Base-by-base conservation (phyloP, 2,329 filamentous ascomycete species). In the Nothophoma quercina region DNA sequence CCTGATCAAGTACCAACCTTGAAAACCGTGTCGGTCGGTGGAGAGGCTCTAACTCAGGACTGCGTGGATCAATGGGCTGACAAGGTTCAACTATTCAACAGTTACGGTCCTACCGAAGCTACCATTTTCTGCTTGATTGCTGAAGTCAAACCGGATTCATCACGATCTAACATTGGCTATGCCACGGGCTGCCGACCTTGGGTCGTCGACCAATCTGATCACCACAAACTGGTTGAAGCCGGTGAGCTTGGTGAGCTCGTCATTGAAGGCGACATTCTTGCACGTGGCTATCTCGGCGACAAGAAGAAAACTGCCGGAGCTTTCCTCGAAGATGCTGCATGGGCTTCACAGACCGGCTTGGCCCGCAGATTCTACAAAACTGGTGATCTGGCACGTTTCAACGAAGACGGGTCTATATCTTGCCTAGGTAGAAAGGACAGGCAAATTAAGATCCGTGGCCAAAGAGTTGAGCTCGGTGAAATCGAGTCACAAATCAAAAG, bases 11-110 rank as follows among this genome's bases (percentile, higher is more conserved):
- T 46, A 7, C 42, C 42, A 8, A n/a, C 64, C 1, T 52, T 81
- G 35, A 72, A 67, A 45, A 72, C 71, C 0, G 63, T 81, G 16
- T 59, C 71, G 3, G 61, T 73, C 2, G 74, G 72, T 5, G 77
- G 77, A 13, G 77, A 79, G 43, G 72, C 75, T 32, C 16, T 56
- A 7, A 33, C 45, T 7, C n/a, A 35, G 29, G 44, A 43, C 21
- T 12, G 12, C n/a, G 38, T 45, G 10, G 42, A 42, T 12, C 35
- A 22, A 10, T 51, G 38, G 16, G 39, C 59, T 13, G 25, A 26
- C 29, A 18, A 38, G 3, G 40, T 44, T 7, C 18, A 43, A 13
- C n/a, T 44, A 7, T 42, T 30, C 39, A 50, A 50, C 23, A 21
- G 6, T 8, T 55, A 55, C 22, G 51, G 51, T 10, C 51, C 51